Percentiles rank a stretch among this genome's conserved stretches.
Evolutionary conservation across 2,329 filamentous ascomycete genomes (phyloP).

Genomic region (Biscogniauxia mediterranea): DNA sequence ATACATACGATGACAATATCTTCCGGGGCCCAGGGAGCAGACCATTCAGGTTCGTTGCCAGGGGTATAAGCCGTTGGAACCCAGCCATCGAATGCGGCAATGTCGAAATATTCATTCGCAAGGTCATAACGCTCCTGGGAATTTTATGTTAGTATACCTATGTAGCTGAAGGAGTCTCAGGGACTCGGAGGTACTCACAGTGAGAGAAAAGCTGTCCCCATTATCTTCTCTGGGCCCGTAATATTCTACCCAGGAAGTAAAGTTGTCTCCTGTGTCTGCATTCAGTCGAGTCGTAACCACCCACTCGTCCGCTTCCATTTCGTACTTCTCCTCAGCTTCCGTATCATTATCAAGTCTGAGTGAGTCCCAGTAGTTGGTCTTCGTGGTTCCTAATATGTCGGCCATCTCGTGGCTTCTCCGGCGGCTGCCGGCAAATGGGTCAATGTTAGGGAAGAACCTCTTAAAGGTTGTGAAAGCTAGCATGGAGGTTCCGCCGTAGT

Average conservation of each 20-base stretch:
- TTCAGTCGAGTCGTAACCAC: conserved; percentile 21
- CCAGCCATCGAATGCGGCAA: conserved; percentile 11
- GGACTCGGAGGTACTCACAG: conserved; percentile 3
- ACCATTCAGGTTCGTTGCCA: background rate
- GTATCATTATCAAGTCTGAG: conserved; percentile 2
- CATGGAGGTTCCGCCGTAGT: conserved; percentile 16
- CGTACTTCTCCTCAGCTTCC: background rate
- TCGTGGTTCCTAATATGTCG: conserved; percentile 16
- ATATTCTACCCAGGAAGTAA: conserved; percentile 23
- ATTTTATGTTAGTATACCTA: background rate
- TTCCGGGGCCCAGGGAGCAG: conserved; percentile 9
- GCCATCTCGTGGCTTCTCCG: conserved; percentile 17
- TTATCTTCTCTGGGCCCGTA: conserved; percentile 8
- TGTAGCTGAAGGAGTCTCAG: background rate
- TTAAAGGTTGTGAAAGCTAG: conserved; percentile 21
- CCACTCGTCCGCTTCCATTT: conserved; percentile 19
- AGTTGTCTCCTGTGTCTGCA: conserved; percentile 20
- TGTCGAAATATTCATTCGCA: conserved; percentile 11
- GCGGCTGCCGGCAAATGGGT: conserved; percentile 21
- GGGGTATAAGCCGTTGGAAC: conserved; percentile 4
- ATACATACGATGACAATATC: conserved; percentile 18
- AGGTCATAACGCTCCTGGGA: conserved; percentile 17
- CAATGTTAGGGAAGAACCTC: conserved; percentile 21
- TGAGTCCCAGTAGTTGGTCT: conserved; percentile 8
- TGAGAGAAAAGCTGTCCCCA: conserved; percentile 18